A percentile compares a stretch with the other conserved stretches of the same genome.
phyloP scores from a whole-genome alignment of 257 asterid genomes.

The Mentha longifolia region DNA sequence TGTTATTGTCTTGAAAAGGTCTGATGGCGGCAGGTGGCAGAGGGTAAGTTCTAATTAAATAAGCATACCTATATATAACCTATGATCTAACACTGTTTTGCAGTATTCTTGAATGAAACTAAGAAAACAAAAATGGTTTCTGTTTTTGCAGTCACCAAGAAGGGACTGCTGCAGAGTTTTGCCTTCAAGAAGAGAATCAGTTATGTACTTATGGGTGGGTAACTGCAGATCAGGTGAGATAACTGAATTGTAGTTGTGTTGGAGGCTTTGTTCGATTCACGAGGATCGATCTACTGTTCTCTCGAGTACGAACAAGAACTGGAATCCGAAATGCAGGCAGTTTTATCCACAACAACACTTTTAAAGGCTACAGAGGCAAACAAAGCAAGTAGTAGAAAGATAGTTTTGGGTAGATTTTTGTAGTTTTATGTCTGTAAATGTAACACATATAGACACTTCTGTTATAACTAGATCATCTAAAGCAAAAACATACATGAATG shows the following conservation, averaged over 20 bases:
- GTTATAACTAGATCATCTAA: constrained; percentile 34
- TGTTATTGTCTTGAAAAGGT: constrained; percentile 66
- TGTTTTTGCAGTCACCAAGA: constrained; percentile 65
- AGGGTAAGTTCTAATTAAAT: constrained; percentile 43
- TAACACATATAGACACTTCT: constrained; percentile 35
- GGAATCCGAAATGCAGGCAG: constrained; percentile 14
- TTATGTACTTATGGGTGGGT: constrained; percentile 74
- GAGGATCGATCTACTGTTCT: neutral
- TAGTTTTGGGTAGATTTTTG: constrained; percentile 36
- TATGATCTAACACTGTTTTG: neutral
- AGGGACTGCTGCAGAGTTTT: constrained; percentile 87
- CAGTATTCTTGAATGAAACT: neutral
- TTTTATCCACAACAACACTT: constrained; percentile 23
- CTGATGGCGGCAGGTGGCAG: constrained; percentile 65
- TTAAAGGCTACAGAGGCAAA: constrained; percentile 16
- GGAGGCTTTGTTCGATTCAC: constrained; percentile 2
- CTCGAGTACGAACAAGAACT: constrained; percentile 12
- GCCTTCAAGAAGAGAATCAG: constrained; percentile 60
- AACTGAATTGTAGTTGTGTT: constrained; percentile 44
- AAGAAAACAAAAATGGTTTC: neutral
- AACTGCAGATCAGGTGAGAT: constrained; percentile 77
- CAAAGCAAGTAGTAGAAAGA: constrained; percentile 19
- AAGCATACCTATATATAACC: neutral
- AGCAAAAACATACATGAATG: constrained; percentile 26
- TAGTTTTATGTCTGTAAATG: constrained; percentile 43